phyloP scores from a whole-genome alignment of 192 early-diverging fungal species.

The Podochytrium sp. region DNA sequence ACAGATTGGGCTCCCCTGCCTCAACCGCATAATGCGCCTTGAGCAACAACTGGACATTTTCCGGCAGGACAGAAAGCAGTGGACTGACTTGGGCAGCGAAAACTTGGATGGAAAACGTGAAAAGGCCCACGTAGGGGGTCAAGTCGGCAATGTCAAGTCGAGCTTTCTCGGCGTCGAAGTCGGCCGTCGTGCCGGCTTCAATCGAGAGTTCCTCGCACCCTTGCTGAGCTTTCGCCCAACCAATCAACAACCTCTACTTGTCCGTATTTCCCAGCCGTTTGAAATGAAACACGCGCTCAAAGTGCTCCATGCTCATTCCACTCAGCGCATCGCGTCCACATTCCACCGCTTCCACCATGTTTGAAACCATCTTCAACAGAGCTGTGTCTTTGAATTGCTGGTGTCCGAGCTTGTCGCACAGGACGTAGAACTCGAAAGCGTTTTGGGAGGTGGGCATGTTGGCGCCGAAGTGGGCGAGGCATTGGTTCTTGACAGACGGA shows the following conservation, averaged over 20 bases:
- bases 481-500: background rate
- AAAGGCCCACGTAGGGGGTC: background rate
- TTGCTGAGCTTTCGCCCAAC: background rate
- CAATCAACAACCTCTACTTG: background rate
- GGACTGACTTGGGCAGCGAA: background rate
- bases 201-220: background rate
- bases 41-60: background rate
- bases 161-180: background rate
- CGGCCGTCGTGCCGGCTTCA: background rate
- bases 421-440: background rate
- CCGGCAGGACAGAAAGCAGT: background rate
- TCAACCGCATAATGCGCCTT: background rate
- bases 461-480: background rate
- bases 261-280: background rate
- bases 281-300: background rate
- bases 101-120: background rate
- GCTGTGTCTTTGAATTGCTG: background rate
- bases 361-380: background rate
- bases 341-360: background rate
- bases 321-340: background rate
- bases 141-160: background rate
- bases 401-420: background rate
- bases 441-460: background rate
- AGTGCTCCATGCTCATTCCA: background rate
- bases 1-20: too few relatives aligned